Evolutionary conservation across 2,329 filamentous ascomycete genomes (phyloP), one percentile per base, ranked within the genome.

Genomic region (Clarireedia monteithiana): DNA sequence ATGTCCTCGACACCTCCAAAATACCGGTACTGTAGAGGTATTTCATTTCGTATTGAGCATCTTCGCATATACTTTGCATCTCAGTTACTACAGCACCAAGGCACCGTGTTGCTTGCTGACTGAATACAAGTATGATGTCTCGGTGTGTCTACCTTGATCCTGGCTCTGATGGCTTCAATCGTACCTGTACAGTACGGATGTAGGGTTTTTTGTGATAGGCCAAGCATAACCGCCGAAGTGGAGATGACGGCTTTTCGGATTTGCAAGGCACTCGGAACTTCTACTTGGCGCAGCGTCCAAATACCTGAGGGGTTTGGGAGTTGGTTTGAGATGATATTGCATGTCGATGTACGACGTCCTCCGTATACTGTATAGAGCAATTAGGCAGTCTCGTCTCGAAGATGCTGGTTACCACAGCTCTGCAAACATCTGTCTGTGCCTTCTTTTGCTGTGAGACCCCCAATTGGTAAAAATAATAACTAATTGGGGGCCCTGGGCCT

Each of bases 161-260:
- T 49, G 24, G 36, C 49, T 54, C 15, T 53, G 51, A 54, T 50
- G 34, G 52, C 52, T 44, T 54, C 45, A 42, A 34, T 14, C 7
- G 9, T 17, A 48, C 38, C n/a, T n/a, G n/a, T n/a, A n/a, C n/a
- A 34, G 17, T 6, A 6, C 6, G 17, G n/a, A 6, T 14, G 23
- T 49, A 49, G 44, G 24, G 17, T 26, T 26, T 26, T 26, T 23
- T 26, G 49, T 27, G 15, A 55, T 55, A 50, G 53, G 52, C 39
- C 36, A 44, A 42, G 46, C 36, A 50, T 55, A 55, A 50, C 36
- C 53, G 53, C 53, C 36, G 53, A 50, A 50, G 53, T 55, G 53
- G 53, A 55, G 53, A 50, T n/a, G 2, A 10, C 20, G 14, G 39
- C 39, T 42, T 42, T 42, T 14, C 15, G 39, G 39, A n/a, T 20